These are phyloP conservation scores for Ascoidea asiatica DNA, from an alignment of 805 yeast species.

Conservation along the genomic window DNA sequence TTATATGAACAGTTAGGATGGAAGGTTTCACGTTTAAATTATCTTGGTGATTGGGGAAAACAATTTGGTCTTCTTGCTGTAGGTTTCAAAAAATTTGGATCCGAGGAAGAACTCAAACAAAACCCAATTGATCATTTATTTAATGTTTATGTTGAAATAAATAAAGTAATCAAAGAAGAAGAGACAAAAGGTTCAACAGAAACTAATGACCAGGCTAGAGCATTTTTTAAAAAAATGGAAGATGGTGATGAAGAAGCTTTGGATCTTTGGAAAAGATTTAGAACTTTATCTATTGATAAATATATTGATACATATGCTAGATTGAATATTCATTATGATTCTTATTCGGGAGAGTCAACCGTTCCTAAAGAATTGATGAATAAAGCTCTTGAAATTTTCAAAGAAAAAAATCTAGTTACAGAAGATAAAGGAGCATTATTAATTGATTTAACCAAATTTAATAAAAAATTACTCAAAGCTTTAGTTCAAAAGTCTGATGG, in stretches of 20 bases:
- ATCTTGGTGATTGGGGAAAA: conserved; percentile 99
- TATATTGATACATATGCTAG: conserved; percentile 85
- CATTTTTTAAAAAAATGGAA: conserved; percentile 83
- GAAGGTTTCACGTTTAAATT: conserved; percentile 86
- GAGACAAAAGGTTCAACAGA: conserved; percentile 30
- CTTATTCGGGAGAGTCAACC: conserved; percentile 93
- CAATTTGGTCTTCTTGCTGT: conserved; percentile 95
- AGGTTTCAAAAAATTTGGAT: conserved; percentile 80
- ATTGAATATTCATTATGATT: conserved; percentile 77
- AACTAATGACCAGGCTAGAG: conserved; percentile 77
- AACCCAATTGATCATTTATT: conserved; percentile 94
- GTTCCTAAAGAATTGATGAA: conserved; percentile 65
- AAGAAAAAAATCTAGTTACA: conserved; percentile 55
- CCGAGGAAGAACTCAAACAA: conserved; percentile 48
- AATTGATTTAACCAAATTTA: conserved; percentile 71
- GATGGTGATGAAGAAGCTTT: conserved; percentile 79
- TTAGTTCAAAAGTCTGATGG: conserved; percentile 92
- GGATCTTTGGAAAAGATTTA: conserved; percentile 71
- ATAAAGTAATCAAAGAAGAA: conserved; percentile 53
- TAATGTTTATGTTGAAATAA: conserved; percentile 82
- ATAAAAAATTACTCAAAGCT: conserved; percentile 87
- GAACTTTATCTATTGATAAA: conserved; percentile 79
- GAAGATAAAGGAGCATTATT: conserved; percentile 87
- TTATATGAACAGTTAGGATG: conserved; percentile 85
- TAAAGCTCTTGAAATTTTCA: conserved; percentile 45